Evolutionary conservation across 2,329 filamentous ascomycete species (phyloP).

Genomic region (Thermoascus crustaceus): DNA sequence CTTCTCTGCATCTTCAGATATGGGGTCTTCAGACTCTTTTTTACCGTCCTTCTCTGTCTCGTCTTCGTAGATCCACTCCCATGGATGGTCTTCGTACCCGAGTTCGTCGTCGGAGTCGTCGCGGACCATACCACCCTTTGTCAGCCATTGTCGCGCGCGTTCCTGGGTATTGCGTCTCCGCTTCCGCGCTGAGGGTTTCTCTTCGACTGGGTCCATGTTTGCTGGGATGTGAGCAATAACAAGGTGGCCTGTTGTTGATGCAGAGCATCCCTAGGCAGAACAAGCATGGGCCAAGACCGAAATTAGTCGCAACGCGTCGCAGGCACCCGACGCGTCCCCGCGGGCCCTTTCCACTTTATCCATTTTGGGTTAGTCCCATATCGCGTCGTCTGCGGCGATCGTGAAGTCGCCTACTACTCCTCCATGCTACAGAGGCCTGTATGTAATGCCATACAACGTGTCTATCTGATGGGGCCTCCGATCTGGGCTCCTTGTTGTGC

Average conservation of each 20-base stretch:
- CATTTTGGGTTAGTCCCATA: slow-evolving; percentile 1
- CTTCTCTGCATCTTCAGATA: slow-evolving; percentile 13
- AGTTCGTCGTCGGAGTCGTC: slow-evolving; percentile 88
- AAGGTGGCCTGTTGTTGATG: background rate
- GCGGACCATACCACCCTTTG: slow-evolving; percentile 54
- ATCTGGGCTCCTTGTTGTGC: too few species aligned
- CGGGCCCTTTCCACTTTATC: background rate
- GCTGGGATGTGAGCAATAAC: background rate
- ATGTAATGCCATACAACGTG: too few species aligned
- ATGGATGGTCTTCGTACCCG: slow-evolving; percentile 60
- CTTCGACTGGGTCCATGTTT: background rate
- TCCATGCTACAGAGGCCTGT: too few species aligned
- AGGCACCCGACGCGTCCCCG: too few species aligned
- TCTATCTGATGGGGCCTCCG: too few species aligned
- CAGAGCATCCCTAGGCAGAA: background rate
- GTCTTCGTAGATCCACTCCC: slow-evolving; percentile 67
- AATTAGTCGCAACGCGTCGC: background rate
- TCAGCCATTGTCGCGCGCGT: slow-evolving; percentile 43
- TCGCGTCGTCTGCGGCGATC: too few species aligned
- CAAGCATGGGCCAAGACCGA: background rate
- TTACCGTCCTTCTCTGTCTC: slow-evolving; percentile 16
- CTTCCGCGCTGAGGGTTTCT: background rate
- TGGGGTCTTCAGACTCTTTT: slow-evolving; percentile 9
- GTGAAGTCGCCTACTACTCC: too few species aligned
- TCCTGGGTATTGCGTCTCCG: slow-evolving; percentile 21